A percentile compares a stretch with the other conserved stretches of the same genome.
Evolutionary conservation across 2,329 filamentous ascomycete species (phyloP).

Genomic region (Myriosclerotinia curreyana): DNA sequence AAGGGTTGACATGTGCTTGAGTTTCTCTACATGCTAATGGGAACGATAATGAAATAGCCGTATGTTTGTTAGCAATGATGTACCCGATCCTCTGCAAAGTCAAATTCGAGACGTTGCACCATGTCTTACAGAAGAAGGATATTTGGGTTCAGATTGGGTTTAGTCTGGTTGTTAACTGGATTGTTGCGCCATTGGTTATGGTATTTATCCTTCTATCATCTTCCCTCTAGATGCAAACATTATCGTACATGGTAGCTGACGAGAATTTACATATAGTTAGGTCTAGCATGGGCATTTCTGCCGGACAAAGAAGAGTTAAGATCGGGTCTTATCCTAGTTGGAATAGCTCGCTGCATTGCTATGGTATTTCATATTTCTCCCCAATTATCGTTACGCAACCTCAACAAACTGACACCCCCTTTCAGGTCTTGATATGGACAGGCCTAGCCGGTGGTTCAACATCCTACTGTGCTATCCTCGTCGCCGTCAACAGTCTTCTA

Average conservation of each 20-base stretch:
- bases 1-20: neutral
- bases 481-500: constrained; percentile 70
- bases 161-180: constrained; percentile 77
- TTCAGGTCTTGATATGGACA: constrained; percentile 68
- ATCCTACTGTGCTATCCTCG: constrained; percentile 80
- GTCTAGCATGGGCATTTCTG: constrained; percentile 65
- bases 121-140: constrained; percentile 55
- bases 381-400: neutral
- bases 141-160: constrained; percentile 80
- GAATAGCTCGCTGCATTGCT: constrained; percentile 80
- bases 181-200: constrained; percentile 80
- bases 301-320: constrained; percentile 57
- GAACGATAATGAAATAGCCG: constrained; percentile 47
- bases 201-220: constrained; percentile 25
- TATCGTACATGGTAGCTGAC: neutral
- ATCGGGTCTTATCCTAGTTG: constrained; percentile 75
- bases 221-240: neutral
- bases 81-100: constrained; percentile 90
- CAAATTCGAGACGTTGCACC: constrained; percentile 70
- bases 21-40: neutral
- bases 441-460: constrained; percentile 70
- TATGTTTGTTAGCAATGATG: constrained; percentile 88
- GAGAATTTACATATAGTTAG: constrained; percentile 43
- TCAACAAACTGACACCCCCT: constrained; percentile 14
- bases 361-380: constrained; percentile 55